Conservation (phyloP, 371 early-diverging fungal species). For the Mortierella sp. region DNA sequence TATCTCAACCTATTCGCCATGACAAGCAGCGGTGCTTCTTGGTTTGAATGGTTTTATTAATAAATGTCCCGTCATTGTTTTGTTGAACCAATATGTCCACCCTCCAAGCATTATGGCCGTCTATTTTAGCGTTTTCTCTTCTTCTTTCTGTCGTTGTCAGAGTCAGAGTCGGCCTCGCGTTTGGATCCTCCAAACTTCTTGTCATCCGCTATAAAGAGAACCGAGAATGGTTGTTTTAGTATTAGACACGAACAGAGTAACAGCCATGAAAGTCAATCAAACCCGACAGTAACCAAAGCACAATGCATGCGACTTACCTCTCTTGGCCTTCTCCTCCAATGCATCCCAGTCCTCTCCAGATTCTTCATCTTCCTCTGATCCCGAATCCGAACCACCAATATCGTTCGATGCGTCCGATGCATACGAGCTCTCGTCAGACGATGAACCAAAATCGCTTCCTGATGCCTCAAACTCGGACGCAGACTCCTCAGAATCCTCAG, state of each 20-base stretch:
- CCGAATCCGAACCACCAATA: slow-evolving; percentile 62
- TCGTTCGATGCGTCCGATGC: slow-evolving; percentile 75
- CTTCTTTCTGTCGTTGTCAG: slow-evolving; percentile 62
- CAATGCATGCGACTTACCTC: slow-evolving; percentile 55
- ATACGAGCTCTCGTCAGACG: slow-evolving; percentile 80
- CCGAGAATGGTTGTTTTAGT: not conserved
- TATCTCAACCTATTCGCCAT: no score
- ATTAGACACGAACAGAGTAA: not conserved
- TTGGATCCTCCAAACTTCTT: slow-evolving; percentile 61
- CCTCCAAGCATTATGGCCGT: not conserved
- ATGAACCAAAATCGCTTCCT: slow-evolving; percentile 61
- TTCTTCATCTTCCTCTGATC: slow-evolving; percentile 49
- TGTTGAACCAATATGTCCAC: not conserved
- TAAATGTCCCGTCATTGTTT: not conserved
- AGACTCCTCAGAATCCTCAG: slow-evolving; percentile 68
- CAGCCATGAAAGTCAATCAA: not conserved
- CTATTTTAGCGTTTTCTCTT: slow-evolving; percentile 51
- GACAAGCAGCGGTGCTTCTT: not conserved
- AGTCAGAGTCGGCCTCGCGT: slow-evolving; percentile 62
- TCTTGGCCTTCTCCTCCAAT: slow-evolving; percentile 82
- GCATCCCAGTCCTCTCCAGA: slow-evolving; percentile 82
- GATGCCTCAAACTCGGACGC: slow-evolving; percentile 75
- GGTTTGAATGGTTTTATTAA: not conserved
- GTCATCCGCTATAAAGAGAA: slow-evolving; percentile 64
- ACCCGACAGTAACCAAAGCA: not conserved